Conservation (phyloP, 2,329 filamentous ascomycete genomes). For the Aspergillus ochraceoroseus region DNA sequence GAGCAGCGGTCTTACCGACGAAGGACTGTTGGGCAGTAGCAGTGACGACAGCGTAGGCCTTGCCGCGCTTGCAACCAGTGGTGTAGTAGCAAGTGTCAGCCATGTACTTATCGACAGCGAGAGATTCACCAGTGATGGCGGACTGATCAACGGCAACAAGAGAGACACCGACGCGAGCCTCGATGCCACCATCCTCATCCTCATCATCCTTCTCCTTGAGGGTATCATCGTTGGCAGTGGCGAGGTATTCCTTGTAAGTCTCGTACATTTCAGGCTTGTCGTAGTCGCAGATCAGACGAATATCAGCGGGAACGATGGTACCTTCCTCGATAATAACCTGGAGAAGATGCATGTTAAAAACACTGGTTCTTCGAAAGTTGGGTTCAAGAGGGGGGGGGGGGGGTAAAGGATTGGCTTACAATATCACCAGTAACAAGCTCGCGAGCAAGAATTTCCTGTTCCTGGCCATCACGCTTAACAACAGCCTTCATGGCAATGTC, state of each 20-base stretch:
- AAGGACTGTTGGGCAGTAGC: conserved; percentile 67
- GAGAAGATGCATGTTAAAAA: conserved; percentile 3
- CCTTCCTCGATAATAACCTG: conserved; percentile 68
- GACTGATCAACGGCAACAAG: conserved; percentile 72
- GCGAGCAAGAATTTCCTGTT: conserved; percentile 64
- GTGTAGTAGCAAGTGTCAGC: conserved; percentile 72
- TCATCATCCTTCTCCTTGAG: conserved; percentile 56
- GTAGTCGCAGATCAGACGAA: conserved; percentile 68
- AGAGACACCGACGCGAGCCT: conserved; percentile 58
- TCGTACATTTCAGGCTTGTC: conserved; percentile 62
- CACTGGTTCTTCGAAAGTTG: not conserved
- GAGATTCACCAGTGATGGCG: conserved; percentile 74
- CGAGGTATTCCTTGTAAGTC: conserved; percentile 62
- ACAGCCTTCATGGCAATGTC: conserved; percentile 71
- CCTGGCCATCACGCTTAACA: conserved; percentile 62
- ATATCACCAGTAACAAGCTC: conserved; percentile 74
- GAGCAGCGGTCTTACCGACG: conserved; percentile 68
- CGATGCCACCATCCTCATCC: conserved; percentile 51
- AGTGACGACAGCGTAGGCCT: conserved; percentile 65
- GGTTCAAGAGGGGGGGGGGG: too few relatives aligned
- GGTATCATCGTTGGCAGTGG: conserved; percentile 56
- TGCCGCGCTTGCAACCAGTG: conserved; percentile 75
- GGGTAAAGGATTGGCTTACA: conserved; percentile 49
- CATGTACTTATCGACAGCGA: conserved; percentile 60
- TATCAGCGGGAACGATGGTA: conserved; percentile 64